A percentile compares a stretch with the other conserved stretches of the same genome.
These are phyloP conservation scores for Saccharata proteae DNA, from an alignment of 2,329 filamentous ascomycete genomes.

Conservation along the genomic window DNA sequence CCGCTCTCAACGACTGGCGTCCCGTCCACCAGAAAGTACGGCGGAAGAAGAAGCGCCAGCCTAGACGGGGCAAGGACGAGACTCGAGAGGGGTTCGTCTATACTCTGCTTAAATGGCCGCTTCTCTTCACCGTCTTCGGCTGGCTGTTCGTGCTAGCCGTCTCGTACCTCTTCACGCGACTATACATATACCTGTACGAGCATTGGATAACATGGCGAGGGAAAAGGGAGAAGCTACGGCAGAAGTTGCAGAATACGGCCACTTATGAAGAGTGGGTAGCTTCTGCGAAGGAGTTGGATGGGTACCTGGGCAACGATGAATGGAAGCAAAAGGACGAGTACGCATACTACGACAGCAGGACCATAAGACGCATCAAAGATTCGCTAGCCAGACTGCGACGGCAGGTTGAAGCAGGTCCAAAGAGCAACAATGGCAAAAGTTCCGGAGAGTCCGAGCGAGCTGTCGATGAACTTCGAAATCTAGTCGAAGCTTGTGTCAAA, in stretches of 20 bases:
- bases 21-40: slow-evolving; percentile 66
- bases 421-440: slow-evolving; percentile 19
- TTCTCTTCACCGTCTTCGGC: slow-evolving; percentile 64
- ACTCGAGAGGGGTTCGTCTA: slow-evolving; percentile 91
- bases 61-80: slow-evolving; percentile 59
- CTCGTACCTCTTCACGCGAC: slow-evolving; percentile 66
- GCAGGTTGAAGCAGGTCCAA: slow-evolving; percentile 44
- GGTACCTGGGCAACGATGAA: slow-evolving; percentile 63
- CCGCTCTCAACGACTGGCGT: slow-evolving; percentile 91
- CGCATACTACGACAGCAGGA: slow-evolving; percentile 78
- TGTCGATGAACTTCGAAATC: slow-evolving; percentile 61
- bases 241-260: slow-evolving; percentile 56
- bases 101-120: slow-evolving; percentile 78
- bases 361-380: slow-evolving; percentile 62
- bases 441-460: slow-evolving; percentile 30
- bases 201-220: slow-evolving; percentile 85
- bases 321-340: slow-evolving; percentile 68
- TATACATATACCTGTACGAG: slow-evolving; percentile 90
- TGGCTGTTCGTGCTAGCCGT: slow-evolving; percentile 68
- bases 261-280: slow-evolving; percentile 75
- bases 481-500: slow-evolving; percentile 88
- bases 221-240: slow-evolving; percentile 56
- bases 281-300: slow-evolving; percentile 68
- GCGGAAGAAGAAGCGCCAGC: slow-evolving; percentile 26
- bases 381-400: slow-evolving; percentile 56